Evolutionary conservation across 805 yeast species (phyloP).

Genomic region (Jamesozyma gamospora): DNA sequence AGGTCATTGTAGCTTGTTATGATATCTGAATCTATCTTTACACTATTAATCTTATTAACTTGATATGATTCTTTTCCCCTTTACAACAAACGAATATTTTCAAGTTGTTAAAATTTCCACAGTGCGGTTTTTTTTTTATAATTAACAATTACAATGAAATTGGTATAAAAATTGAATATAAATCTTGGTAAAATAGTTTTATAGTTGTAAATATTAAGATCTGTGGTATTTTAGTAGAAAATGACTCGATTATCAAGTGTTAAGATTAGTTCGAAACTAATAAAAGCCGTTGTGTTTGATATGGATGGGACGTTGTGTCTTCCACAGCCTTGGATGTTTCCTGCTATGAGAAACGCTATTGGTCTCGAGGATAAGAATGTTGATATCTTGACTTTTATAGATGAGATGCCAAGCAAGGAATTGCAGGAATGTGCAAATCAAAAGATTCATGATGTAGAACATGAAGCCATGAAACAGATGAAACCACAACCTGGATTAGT

Average conservation of each 20-base stretch:
- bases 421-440: constrained; percentile 36
- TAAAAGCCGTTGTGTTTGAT: constrained; percentile 56
- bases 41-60: neutral
- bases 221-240: too few relatives aligned
- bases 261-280: constrained; percentile 1
- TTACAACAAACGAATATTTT: neutral
- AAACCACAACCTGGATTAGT: constrained; percentile 39
- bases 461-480: constrained; percentile 54
- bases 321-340: constrained; percentile 52
- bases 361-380: constrained; percentile 35
- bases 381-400: constrained; percentile 48
- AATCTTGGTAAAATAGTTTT: too few relatives aligned
- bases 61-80: neutral
- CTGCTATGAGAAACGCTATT: constrained; percentile 51
- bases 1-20: constrained; percentile 9
- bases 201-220: too few relatives aligned
- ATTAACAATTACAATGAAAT: too few relatives aligned
- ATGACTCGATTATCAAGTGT: too few relatives aligned
- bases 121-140: too few relatives aligned
- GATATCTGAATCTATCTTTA: neutral
- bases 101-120: too few relatives aligned
- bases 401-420: constrained; percentile 30
- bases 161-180: too few relatives aligned
- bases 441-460: constrained; percentile 44
- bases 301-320: constrained; percentile 72